Conservation (phyloP, 495 filamentous ascomycete genomes). For the Penicillium daleae region DNA sequence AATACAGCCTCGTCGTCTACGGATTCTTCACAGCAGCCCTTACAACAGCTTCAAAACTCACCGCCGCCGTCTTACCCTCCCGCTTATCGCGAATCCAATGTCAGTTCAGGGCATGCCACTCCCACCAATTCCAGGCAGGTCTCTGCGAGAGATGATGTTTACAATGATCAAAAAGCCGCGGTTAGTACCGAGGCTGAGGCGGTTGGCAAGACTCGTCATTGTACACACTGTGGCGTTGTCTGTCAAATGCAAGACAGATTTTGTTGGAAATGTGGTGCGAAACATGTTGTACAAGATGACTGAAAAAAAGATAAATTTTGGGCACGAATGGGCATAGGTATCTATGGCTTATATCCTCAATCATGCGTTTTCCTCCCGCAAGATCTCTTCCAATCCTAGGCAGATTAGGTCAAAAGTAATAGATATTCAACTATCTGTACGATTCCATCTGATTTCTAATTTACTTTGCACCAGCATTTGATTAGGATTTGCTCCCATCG, state of each 20-base stretch:
- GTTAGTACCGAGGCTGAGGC: neutral
- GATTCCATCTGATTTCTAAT: neutral
- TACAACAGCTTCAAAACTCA: neutral
- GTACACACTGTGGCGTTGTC: neutral
- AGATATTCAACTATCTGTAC: neutral
- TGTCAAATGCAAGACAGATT: neutral
- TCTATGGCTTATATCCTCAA: neutral
- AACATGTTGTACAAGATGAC: neutral
- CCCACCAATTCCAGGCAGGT: neutral
- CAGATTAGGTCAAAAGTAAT: neutral
- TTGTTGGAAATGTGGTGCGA: neutral
- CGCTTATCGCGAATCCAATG: neutral
- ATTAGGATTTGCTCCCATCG: too few species aligned
- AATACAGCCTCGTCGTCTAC: neutral
- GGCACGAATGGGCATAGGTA: neutral
- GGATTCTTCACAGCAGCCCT: neutral
- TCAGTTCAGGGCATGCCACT: neutral
- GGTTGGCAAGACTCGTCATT: neutral
- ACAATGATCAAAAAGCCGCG: neutral
- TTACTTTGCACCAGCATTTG: neutral
- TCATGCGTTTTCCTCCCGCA: neutral
- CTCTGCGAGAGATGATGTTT: neutral
- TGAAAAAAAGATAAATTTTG: neutral
- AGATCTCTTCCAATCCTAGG: neutral
- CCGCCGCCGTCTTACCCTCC: neutral